Conservation (phyloP, 371 early-diverging fungal species). For the Batrachochytrium dendrobatidis region DNA sequence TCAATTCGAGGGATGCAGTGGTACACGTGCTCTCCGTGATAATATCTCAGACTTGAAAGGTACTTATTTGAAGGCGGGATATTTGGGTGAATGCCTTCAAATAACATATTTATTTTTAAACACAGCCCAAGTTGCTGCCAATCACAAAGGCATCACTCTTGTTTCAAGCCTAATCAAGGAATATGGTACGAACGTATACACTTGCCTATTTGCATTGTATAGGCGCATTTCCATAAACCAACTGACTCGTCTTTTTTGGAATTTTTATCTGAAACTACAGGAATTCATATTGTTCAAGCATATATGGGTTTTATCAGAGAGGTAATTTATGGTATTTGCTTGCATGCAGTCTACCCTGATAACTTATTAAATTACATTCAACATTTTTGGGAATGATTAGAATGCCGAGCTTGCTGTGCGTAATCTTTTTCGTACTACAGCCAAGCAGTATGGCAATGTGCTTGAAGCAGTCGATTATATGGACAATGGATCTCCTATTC, state of each 20-base stretch:
- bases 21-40: slow-evolving; percentile 73
- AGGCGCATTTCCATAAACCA: too few relatives aligned
- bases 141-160: slow-evolving; percentile 84
- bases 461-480: slow-evolving; percentile 73
- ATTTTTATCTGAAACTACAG: background rate
- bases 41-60: slow-evolving; percentile 89
- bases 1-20: slow-evolving; percentile 76
- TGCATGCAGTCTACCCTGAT: background rate
- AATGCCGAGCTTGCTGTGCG: slow-evolving; percentile 88
- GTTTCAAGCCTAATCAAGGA: slow-evolving; percentile 74
- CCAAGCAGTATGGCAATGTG: slow-evolving; percentile 12
- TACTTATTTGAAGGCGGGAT: background rate
- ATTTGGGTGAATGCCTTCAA: background rate
- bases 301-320: slow-evolving; percentile 68
- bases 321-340: background rate
- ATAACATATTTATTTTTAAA: background rate
- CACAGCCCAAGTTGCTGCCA: slow-evolving; percentile 77
- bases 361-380: too few relatives aligned
- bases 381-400: slow-evolving; percentile 35
- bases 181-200: slow-evolving; percentile 39
- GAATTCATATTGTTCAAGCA: slow-evolving; percentile 77
- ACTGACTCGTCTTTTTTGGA: background rate
- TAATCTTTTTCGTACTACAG: slow-evolving; percentile 47
- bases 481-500: slow-evolving; percentile 90
- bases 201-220: background rate